Percentiles rank a stretch among this genome's conserved stretches.
Conservation (phyloP, 176 grass and related monocot species). For the Triticum urartu region DNA sequence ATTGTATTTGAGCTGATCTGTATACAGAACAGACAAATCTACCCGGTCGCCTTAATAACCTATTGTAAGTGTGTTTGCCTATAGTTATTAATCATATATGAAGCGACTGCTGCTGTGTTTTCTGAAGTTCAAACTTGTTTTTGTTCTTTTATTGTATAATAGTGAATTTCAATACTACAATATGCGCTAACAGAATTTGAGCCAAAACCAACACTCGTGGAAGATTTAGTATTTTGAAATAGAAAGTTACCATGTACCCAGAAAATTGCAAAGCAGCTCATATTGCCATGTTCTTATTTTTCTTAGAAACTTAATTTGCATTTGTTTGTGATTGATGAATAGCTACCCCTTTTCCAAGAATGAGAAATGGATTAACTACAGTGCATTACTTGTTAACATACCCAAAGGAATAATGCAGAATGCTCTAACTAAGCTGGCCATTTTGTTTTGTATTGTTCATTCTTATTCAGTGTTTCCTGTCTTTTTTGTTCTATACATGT, state of each 20-base stretch:
- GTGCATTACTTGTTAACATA: constrained; percentile 2
- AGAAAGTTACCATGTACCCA: not conserved
- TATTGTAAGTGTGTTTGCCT: constrained; percentile 1
- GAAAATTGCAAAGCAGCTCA: not conserved
- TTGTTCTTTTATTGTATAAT: not conserved
- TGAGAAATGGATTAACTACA: not conserved
- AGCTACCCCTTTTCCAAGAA: not conserved
- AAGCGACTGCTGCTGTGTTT: not conserved
- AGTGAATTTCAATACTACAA: not conserved
- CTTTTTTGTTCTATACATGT: not conserved
- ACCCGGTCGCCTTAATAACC: not conserved
- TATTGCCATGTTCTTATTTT: not conserved
- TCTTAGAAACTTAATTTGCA: not conserved
- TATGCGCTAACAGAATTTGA: not conserved
- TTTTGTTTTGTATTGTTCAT: not conserved
- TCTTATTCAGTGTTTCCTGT: not conserved
- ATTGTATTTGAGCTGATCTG: not conserved
- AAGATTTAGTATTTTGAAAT: not conserved
- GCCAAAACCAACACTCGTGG: not conserved
- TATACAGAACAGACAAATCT: not conserved
- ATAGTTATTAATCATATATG: not conserved
- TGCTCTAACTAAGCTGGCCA: not conserved
- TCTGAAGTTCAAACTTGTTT: not conserved
- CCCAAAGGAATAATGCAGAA: not conserved
- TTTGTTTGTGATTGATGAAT: not conserved